Percentiles rank a stretch among this genome's conserved stretches.
phyloP scores from a whole-genome alignment of 208 protist species.

The Acanthamoeba divionensis region DNA sequence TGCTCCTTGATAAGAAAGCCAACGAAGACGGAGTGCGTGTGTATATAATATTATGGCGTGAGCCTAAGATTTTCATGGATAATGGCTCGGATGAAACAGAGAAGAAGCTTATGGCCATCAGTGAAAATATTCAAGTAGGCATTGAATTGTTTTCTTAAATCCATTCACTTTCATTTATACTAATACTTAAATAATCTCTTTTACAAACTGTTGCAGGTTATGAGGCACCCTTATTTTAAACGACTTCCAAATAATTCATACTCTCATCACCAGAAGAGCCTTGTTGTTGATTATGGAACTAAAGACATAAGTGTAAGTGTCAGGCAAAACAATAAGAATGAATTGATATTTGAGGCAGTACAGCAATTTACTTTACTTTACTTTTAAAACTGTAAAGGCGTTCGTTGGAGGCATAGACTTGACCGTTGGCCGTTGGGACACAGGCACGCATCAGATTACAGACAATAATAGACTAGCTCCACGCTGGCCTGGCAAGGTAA shows the following conservation, averaged over 20 bases:
- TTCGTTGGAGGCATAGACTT: slow-evolving; percentile 34
- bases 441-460: neutral
- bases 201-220: too few relatives aligned
- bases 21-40: slow-evolving; percentile 32
- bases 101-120: slow-evolving; percentile 17
- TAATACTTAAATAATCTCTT: too few relatives aligned
- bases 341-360: too few relatives aligned
- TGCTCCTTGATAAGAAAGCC: slow-evolving; percentile 8
- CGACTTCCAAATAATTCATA: neutral
- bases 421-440: slow-evolving; percentile 15
- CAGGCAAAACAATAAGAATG: too few relatives aligned
- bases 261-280: slow-evolving; percentile 27
- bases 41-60: slow-evolving; percentile 32
- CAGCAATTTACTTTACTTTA: too few relatives aligned
- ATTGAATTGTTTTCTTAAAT: too few relatives aligned
- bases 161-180: too few relatives aligned
- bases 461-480: neutral
- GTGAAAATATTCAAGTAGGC: neutral
- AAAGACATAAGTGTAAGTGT: neutral
- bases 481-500: neutral
- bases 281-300: slow-evolving; percentile 45
- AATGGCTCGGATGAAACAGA: neutral
- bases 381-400: too few relatives aligned
- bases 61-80: slow-evolving; percentile 45
- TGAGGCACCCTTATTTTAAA: slow-evolving; percentile 21